phyloP scores from a whole-genome alignment of 2,329 filamentous ascomycete species.

The Xylaria sp. region DNA sequence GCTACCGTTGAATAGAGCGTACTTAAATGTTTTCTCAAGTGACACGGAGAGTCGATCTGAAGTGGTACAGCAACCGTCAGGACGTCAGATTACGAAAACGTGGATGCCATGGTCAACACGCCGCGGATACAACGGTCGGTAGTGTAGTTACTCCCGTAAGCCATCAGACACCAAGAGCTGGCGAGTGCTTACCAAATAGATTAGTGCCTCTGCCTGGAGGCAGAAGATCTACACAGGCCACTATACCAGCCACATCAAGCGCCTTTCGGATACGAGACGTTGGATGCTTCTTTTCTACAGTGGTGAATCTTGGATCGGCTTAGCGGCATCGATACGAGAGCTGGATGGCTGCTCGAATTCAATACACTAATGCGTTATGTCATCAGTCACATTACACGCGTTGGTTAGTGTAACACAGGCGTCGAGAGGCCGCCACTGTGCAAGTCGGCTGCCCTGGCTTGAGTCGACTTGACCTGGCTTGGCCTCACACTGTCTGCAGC shows the following conservation, averaged over 20 bases:
- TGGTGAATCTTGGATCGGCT: slow-evolving; percentile 14
- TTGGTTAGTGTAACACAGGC: slow-evolving; percentile 6
- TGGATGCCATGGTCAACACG: slow-evolving; percentile 18
- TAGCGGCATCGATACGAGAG: slow-evolving; percentile 10
- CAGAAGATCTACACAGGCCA: background rate
- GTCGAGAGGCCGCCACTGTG: background rate
- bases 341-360: slow-evolving; percentile 9
- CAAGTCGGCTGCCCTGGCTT: too few species aligned
- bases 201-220: background rate
- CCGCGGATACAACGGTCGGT: slow-evolving; percentile 21
- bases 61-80: slow-evolving; percentile 22
- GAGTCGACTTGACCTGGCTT: background rate
- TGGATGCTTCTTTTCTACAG: slow-evolving; percentile 22
- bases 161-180: background rate
- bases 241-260: slow-evolving; percentile 1
- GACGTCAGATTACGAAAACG: slow-evolving; percentile 1
- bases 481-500: slow-evolving; percentile 3
- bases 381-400: slow-evolving; percentile 20
- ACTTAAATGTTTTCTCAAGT: slow-evolving; percentile 1
- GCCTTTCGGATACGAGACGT: background rate
- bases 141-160: too few species aligned
- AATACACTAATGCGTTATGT: slow-evolving; percentile 14
- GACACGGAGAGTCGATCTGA: background rate
- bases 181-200: background rate
- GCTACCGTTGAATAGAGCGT: background rate